A percentile compares a stretch with the other conserved stretches of the same genome.
Conservation (phyloP, 2,329 filamentous ascomycete species). For the Coniochaeta hoffmannii region DNA sequence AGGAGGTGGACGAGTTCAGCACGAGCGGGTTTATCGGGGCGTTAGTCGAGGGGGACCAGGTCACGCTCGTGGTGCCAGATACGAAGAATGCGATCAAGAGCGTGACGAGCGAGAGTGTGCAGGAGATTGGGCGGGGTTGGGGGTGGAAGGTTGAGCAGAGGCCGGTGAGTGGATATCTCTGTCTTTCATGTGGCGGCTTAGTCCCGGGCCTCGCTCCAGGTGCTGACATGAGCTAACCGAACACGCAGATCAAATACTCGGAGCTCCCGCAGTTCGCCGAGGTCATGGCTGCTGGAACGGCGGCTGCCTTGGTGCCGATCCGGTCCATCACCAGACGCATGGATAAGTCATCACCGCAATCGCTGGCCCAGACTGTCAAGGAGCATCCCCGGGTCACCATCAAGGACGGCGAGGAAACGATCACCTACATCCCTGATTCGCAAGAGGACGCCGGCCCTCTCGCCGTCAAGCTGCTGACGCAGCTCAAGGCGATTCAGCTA, state of each 20-base stretch:
- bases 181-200: background rate
- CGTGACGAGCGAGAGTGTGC: slow-evolving; percentile 74
- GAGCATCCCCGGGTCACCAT: slow-evolving; percentile 29
- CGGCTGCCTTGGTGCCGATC: slow-evolving; percentile 85
- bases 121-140: slow-evolving; percentile 66
- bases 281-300: slow-evolving; percentile 87
- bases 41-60: slow-evolving; percentile 46
- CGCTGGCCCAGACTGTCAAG: slow-evolving; percentile 26
- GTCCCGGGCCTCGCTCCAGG: too few species aligned
- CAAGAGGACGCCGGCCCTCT: slow-evolving; percentile 66
- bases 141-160: slow-evolving; percentile 81
- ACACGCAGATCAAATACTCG: slow-evolving; percentile 40
- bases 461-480: slow-evolving; percentile 63
- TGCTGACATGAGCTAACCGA: background rate
- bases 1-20: slow-evolving; percentile 91
- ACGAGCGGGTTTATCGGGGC: slow-evolving; percentile 90
- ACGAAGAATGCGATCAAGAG: slow-evolving; percentile 81
- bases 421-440: slow-evolving; percentile 45
- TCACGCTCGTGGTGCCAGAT: slow-evolving; percentile 79
- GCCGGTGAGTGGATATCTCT: slow-evolving; percentile 47
- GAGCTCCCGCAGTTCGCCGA: slow-evolving; percentile 61
- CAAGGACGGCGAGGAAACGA: slow-evolving; percentile 37
- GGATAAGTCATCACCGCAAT: slow-evolving; percentile 28
- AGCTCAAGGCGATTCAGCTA: slow-evolving; percentile 78
- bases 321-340: slow-evolving; percentile 72